phyloP scores from a whole-genome alignment of 2,329 filamentous ascomycete genomes.

The Didymella glomerata region DNA sequence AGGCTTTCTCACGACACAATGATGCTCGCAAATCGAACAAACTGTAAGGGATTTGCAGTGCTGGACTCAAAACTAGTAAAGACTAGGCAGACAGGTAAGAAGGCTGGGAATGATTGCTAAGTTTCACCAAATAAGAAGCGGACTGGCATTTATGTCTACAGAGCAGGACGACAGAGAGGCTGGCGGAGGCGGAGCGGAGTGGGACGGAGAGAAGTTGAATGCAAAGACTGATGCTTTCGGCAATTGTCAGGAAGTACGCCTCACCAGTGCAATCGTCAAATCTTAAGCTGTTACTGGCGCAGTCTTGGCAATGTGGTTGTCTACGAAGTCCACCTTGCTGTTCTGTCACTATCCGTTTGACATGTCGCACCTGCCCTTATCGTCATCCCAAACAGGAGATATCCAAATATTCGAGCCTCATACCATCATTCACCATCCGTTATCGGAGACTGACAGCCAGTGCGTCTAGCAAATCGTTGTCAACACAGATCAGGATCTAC shows the following conservation, averaged over 20 bases:
- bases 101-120: background rate
- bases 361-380: constrained; percentile 1
- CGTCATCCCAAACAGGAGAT: background rate
- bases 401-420: background rate
- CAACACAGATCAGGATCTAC: background rate
- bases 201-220: background rate
- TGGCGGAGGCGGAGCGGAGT: background rate
- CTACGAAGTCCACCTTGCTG: background rate
- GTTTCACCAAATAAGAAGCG: background rate
- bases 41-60: no score
- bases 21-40: background rate
- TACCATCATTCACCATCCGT: background rate
- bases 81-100: no score
- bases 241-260: background rate
- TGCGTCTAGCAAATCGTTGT: background rate
- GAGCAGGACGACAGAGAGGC: background rate
- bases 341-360: constrained; percentile 11
- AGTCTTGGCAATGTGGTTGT: background rate
- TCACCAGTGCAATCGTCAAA: constrained; percentile 1
- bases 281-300: background rate
- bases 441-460: background rate
- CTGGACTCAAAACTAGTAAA: background rate
- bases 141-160: background rate
- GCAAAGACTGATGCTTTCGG: background rate
- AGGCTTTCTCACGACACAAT: background rate